These are phyloP conservation scores for Phalaenopsis hybrid DNA, from an alignment of 116 monocot species.

Conservation along the genomic window DNA sequence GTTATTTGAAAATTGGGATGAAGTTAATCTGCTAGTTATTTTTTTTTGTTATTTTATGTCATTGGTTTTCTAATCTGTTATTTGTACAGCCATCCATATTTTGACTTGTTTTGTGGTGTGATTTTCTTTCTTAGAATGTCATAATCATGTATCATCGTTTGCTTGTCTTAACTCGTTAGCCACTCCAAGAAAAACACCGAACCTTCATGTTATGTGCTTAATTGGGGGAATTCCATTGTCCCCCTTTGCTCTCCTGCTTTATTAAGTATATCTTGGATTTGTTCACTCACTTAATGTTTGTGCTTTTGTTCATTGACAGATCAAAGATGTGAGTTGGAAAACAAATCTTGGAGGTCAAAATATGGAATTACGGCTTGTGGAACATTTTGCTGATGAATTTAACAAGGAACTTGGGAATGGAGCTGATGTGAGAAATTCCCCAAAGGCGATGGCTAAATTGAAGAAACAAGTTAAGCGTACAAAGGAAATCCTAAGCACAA, in stretches of 20 bases:
- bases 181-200: background rate
- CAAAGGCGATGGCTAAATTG: slow-evolving; percentile 97
- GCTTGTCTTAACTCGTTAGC: background rate
- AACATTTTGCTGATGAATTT: slow-evolving; percentile 96
- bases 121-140: background rate
- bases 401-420: slow-evolving; percentile 81
- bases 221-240: background rate
- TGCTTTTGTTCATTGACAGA: slow-evolving; percentile 31
- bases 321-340: slow-evolving; percentile 97
- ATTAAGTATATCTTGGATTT: background rate
- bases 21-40: background rate
- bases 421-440: slow-evolving; percentile 74
- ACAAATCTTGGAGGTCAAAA: slow-evolving; percentile 77
- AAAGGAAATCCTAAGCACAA: slow-evolving; percentile 98
- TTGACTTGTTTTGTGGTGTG: background rate
- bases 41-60: background rate
- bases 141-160: background rate
- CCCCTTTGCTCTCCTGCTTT: background rate
- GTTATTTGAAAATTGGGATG: background rate
- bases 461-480: slow-evolving; percentile 98
- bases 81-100: background rate
- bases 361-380: slow-evolving; percentile 79
- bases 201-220: slow-evolving; percentile 2
- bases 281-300: background rate
- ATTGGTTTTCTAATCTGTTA: background rate